Percentiles rank a stretch among this genome's conserved stretches.
phyloP scores from a whole-genome alignment of 176 grass and related monocot species.

The Juncus inflexus region DNA sequence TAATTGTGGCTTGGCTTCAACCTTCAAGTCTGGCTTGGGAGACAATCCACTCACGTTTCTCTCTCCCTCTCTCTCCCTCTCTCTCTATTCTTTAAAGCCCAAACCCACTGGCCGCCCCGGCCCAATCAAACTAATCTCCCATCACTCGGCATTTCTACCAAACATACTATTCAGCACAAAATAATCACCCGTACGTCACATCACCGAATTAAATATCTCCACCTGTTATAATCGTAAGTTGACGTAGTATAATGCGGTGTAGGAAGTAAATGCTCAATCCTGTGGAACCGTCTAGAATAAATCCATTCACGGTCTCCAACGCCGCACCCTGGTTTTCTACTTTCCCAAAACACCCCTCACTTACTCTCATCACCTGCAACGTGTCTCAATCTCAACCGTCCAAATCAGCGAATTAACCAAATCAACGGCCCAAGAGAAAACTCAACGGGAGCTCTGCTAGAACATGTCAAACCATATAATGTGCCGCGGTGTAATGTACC shows the following conservation, averaged over 20 bases:
- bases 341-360: not conserved
- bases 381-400: slow-evolving; percentile 1
- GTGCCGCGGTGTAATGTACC: not conserved
- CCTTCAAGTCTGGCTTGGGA: slow-evolving; percentile 22
- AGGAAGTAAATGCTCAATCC: too few species aligned
- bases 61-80: not conserved
- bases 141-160: not conserved
- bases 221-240: not conserved
- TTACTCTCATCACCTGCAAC: not conserved
- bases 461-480: not conserved
- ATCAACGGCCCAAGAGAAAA: slow-evolving; percentile 19
- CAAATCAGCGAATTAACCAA: not conserved
- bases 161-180: not conserved
- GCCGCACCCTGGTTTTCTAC: slow-evolving; percentile 1
- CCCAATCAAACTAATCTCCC: not conserved
- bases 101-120: slow-evolving; percentile 16
- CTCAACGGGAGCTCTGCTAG: slow-evolving; percentile 1
- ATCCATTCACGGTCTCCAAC: slow-evolving; percentile 6
- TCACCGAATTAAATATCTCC: not conserved
- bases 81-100: not conserved
- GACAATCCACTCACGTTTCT: slow-evolving; percentile 22
- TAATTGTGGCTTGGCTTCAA: not conserved
- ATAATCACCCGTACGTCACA: not conserved
- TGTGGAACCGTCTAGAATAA: slow-evolving; percentile 28
- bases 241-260: not conserved